phyloP scores from a whole-genome alignment of 1,284 basidiomycete genomes.

The Moesziomyces sp. region DNA sequence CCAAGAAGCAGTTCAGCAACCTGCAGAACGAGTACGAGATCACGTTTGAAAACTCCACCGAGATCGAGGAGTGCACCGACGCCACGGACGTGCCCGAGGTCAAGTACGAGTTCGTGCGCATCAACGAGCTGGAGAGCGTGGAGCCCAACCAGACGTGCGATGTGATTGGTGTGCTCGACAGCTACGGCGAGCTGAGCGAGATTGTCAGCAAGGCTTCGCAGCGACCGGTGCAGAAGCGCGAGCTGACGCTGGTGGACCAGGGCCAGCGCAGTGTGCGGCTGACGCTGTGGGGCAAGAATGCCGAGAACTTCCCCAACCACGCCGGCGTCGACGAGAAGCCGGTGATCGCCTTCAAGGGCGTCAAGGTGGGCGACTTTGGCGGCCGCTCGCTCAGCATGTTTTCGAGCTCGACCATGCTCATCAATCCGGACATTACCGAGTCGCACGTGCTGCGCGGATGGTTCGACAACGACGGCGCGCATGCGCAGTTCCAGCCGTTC shows the following conservation, averaged over 20 bases:
- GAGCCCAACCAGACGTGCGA: constrained; percentile 68
- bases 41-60: constrained; percentile 76
- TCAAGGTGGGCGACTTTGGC: constrained; percentile 93
- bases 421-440: constrained; percentile 89
- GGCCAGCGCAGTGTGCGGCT: constrained; percentile 83
- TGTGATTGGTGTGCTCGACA: constrained; percentile 62
- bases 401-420: constrained; percentile 69
- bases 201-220: constrained; percentile 66
- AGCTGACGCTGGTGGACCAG: constrained; percentile 81
- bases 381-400: constrained; percentile 82
- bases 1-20: constrained; percentile 96
- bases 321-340: constrained; percentile 62
- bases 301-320: constrained; percentile 77
- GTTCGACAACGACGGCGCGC: constrained; percentile 71
- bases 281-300: constrained; percentile 96
- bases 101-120: constrained; percentile 65
- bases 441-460: constrained; percentile 89
- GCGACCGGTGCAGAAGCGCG: constrained; percentile 64
- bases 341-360: constrained; percentile 84
- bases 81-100: constrained; percentile 65
- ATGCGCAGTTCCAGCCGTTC: constrained; percentile 55
- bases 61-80: constrained; percentile 65
- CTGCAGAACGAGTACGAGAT: constrained; percentile 95
- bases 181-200: constrained; percentile 61
- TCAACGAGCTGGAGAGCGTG: constrained; percentile 63